Evolutionary conservation across 441 rosid species (phyloP).

Genomic region (Eugenia klotzschiana): DNA sequence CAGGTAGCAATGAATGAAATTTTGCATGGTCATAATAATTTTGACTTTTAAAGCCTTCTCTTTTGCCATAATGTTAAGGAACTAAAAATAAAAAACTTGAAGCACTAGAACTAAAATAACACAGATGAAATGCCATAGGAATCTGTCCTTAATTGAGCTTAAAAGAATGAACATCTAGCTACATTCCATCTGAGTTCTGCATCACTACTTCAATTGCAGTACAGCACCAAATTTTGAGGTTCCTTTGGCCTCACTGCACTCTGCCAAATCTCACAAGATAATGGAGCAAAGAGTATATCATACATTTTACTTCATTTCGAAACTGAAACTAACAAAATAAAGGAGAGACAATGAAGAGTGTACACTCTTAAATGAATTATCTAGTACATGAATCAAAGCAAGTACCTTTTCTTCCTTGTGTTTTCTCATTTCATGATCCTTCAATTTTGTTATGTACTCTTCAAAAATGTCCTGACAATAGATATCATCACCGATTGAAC

Average conservation of each 20-base stretch:
- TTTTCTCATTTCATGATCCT: constrained; percentile 32
- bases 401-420: constrained; percentile 43
- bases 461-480: constrained; percentile 36
- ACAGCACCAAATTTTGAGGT: neutral
- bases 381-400: neutral
- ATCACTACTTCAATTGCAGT: neutral
- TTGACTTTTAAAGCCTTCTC: neutral
- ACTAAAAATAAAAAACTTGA: neutral
- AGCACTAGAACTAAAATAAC: neutral
- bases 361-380: neutral
- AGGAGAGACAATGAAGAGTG: neutral
- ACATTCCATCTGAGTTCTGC: neutral
- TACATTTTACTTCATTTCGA: neutral
- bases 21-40: neutral
- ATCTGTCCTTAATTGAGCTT: neutral
- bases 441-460: constrained; percentile 32
- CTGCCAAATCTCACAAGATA: neutral
- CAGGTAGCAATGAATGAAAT: neutral
- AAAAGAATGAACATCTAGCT: neutral
- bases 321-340: neutral
- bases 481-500: constrained; percentile 46
- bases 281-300: neutral
- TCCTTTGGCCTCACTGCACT: neutral
- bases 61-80: neutral
- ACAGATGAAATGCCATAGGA: neutral